phyloP scores from a whole-genome alignment of 768 basidiomycete species.

The Leccinum arenicola region DNA sequence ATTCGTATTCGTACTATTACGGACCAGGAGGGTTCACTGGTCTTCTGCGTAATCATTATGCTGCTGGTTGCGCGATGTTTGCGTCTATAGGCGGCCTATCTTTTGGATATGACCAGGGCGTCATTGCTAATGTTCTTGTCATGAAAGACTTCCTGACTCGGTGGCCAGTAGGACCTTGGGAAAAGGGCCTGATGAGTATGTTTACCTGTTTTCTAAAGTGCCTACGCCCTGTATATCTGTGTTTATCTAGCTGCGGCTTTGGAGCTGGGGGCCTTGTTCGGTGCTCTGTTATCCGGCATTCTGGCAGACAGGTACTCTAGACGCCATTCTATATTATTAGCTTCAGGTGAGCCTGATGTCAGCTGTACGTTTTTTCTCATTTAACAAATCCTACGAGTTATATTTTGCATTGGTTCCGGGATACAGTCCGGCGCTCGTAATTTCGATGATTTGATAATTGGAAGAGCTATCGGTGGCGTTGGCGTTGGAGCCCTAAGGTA shows the following conservation, averaged over 20 bases:
- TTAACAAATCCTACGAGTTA: conserved; percentile 36
- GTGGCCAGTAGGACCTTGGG: conserved; percentile 70
- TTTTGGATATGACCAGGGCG: conserved; percentile 84
- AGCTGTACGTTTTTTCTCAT: not conserved
- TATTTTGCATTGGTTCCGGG: conserved; percentile 71
- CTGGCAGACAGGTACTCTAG: conserved; percentile 68
- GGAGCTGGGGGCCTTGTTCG: conserved; percentile 78
- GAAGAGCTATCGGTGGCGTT: conserved; percentile 73
- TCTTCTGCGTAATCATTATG: conserved; percentile 61
- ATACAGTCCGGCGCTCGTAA: conserved; percentile 63
- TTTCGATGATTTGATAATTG: conserved; percentile 57
- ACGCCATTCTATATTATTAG: conserved; percentile 60
- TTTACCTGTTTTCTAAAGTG: conserved; percentile 4
- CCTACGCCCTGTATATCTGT: not conserved
- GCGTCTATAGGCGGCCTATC: conserved; percentile 75
- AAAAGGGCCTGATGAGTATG: conserved; percentile 78
- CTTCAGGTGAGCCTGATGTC: conserved; percentile 51
- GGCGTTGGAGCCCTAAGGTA: conserved; percentile 79
- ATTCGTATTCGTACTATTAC: conserved; percentile 68
- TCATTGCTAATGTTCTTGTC: conserved; percentile 82
- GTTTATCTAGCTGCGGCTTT: conserved; percentile 60
- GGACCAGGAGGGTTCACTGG: conserved; percentile 69
- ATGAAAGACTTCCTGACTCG: conserved; percentile 70
- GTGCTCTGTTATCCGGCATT: conserved; percentile 64
- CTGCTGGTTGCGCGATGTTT: conserved; percentile 66